Percentiles rank a stretch among this genome's conserved stretches.
phyloP scores from a whole-genome alignment of 371 early-diverging fungal species.

The Mortierella sp. region DNA sequence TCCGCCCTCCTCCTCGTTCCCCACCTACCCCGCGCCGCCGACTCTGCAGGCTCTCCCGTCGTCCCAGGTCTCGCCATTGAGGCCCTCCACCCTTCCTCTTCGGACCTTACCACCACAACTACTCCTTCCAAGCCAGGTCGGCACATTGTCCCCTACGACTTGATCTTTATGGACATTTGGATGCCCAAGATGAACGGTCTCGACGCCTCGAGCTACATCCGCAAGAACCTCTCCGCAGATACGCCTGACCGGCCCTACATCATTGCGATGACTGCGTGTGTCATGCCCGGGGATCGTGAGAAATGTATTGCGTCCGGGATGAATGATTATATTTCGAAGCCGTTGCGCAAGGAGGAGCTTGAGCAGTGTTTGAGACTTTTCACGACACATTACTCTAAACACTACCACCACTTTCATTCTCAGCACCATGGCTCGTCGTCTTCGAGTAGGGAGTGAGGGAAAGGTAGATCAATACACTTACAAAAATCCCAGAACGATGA shows the following conservation, averaged over 20 bases:
- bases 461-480: no score
- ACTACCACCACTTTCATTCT: not conserved
- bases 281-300: conserved; percentile 68
- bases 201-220: conserved; percentile 62
- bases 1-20: not conserved
- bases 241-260: conserved; percentile 60
- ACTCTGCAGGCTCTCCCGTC: not conserved
- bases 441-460: no score
- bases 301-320: conserved; percentile 64
- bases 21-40: not conserved
- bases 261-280: conserved; percentile 70
- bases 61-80: not conserved
- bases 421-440: no score
- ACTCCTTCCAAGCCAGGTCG: not conserved
- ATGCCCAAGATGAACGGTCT: conserved; percentile 72
- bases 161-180: conserved; percentile 70
- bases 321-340: conserved; percentile 59
- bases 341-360: conserved; percentile 63
- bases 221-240: conserved; percentile 44
- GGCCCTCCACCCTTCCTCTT: not conserved
- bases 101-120: not conserved
- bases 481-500: no score
- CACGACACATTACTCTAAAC: conserved; percentile 22
- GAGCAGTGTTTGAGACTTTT: conserved; percentile 53
- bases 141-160: conserved; percentile 47